Base-by-base conservation (phyloP, 306 rosid species). In the Ammopiptanthus mongolicus region DNA sequence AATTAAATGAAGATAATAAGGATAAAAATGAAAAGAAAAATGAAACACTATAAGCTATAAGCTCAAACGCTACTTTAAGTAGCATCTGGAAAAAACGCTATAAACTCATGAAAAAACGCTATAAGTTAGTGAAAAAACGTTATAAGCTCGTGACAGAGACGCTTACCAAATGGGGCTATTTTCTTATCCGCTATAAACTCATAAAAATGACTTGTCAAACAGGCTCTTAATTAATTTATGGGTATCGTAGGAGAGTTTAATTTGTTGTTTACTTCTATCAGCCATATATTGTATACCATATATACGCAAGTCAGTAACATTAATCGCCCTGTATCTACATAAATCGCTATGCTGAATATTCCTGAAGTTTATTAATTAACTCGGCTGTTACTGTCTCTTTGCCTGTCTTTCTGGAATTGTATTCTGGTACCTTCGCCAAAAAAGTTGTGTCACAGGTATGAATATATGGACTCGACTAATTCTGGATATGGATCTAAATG, bases 231-330 rank as follows among this genome's bases (percentile, higher is more conserved):
- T 29, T 50, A 48, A 37, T 51, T 74, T 33, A 19, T 21, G 31
- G 1, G 18, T 60, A 19, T 53, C 7, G 4, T 5, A 3, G 55
- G 13, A 56, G 69, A 72, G 74, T 72, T 79, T 42, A 42, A 71
- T 55, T 79, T 72, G 78, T 14, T 79, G 33, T 64, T 71, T 71
- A 47, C 83, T 79, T 71, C 73, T 7, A 61, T 74, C 15, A 21
- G 23, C 56, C 44, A 1, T 52, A 12, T 39, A 62, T 7, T 61
- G 19, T 53, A 3, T 34, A 51, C 6, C 3, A 25, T n/a, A 65
- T 13, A 11, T 14, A 61, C 2, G 10, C 17, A 74, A 18, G 5
- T 10, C 31, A 1, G 6, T 31, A 14, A n/a, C 44, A 65, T 65
- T 12, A 12, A 22, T 65, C 33, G 8, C 39, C 34, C 8, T 18